A percentile compares a stretch with the other conserved stretches of the same genome.
Conservation (phyloP, 78 protist genomes). For the Planoprotostelium fungivorum region DNA sequence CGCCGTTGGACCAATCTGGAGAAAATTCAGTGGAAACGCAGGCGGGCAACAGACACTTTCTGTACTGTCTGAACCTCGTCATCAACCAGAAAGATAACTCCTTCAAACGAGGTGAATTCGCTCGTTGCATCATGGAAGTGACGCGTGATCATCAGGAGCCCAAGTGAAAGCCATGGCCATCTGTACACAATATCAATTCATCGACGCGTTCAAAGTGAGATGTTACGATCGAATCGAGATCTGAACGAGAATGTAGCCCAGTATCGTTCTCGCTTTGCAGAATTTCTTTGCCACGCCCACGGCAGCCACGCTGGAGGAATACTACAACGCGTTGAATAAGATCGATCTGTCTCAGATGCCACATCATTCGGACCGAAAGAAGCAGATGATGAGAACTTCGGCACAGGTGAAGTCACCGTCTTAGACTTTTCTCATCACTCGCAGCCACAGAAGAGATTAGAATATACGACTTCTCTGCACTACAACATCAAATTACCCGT, state of each 20-base stretch:
- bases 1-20: too few species aligned
- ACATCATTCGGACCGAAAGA: slow-evolving; percentile 25
- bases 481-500: slow-evolving; percentile 39
- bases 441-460: neutral
- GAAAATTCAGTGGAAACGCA: too few species aligned
- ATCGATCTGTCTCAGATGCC: slow-evolving; percentile 69
- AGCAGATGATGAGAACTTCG: slow-evolving; percentile 53
- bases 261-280: slow-evolving; percentile 63
- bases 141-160: slow-evolving; percentile 32
- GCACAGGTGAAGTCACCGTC: slow-evolving; percentile 54
- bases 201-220: slow-evolving; percentile 63
- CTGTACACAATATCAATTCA: slow-evolving; percentile 57
- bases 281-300: slow-evolving; percentile 32
- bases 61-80: slow-evolving; percentile 71
- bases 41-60: slow-evolving; percentile 24
- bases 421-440: neutral
- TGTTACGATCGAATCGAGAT: neutral
- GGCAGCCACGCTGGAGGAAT: slow-evolving; percentile 35
- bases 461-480: neutral
- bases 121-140: too few species aligned
- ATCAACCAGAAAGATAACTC: slow-evolving; percentile 57
- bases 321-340: slow-evolving; percentile 69
- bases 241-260: slow-evolving; percentile 36
- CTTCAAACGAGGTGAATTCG: slow-evolving; percentile 26
- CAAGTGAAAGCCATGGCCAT: slow-evolving; percentile 75